Evolutionary conservation across 805 yeast species (phyloP).

Genomic region (Metschnikowia continentalis): DNA sequence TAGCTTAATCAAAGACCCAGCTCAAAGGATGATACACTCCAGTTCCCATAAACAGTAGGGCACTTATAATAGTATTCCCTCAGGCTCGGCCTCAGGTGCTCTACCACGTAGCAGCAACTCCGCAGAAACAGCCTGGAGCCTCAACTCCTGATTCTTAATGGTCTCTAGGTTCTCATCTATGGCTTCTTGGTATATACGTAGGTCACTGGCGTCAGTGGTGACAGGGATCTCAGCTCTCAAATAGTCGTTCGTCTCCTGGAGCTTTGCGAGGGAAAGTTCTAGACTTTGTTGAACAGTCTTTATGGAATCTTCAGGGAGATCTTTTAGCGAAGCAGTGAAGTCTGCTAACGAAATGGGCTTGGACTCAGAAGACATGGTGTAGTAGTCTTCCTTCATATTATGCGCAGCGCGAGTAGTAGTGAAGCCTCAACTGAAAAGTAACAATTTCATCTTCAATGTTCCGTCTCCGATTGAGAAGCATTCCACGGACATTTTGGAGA

Average conservation of each 20-base stretch:
- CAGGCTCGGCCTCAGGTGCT: background rate
- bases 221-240: slow-evolving; percentile 39
- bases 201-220: slow-evolving; percentile 37
- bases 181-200: slow-evolving; percentile 50
- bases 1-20: background rate
- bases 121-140: slow-evolving; percentile 41
- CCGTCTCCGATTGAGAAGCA: slow-evolving; percentile 3
- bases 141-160: slow-evolving; percentile 45
- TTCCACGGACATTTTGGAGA: slow-evolving; percentile 3
- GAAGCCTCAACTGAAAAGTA: background rate
- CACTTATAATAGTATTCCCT: slow-evolving; percentile 10
- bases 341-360: slow-evolving; percentile 34
- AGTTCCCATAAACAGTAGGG: background rate
- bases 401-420: slow-evolving; percentile 1
- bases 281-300: slow-evolving; percentile 17
- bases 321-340: slow-evolving; percentile 50
- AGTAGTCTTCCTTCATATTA: background rate
- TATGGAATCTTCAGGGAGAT: slow-evolving; percentile 43
- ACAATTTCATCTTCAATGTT: background rate
- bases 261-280: slow-evolving; percentile 28
- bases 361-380: slow-evolving; percentile 20
- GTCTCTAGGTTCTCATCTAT: slow-evolving; percentile 54
- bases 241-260: slow-evolving; percentile 48
- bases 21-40: background rate
- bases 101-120: slow-evolving; percentile 46